phyloP scores from a whole-genome alignment of 1,284 basidiomycete genomes.

The Microbotryum scabiosae region DNA sequence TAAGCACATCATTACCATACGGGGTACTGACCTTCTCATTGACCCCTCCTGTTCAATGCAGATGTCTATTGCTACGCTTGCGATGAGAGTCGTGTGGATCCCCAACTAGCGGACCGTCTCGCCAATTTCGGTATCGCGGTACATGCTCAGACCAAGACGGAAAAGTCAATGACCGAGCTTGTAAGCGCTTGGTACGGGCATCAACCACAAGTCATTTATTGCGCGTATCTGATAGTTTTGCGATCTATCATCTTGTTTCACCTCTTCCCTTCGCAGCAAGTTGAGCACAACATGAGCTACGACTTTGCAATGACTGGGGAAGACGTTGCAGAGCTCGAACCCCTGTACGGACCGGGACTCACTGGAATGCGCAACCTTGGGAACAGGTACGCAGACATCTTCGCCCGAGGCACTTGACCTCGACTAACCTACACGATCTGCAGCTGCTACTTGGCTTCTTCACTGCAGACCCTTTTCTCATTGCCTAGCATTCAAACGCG shows the following conservation, averaged over 20 bases:
- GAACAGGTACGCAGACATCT: conserved; percentile 56
- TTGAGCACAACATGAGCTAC: conserved; percentile 91
- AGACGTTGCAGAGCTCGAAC: conserved; percentile 77
- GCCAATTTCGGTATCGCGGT: conserved; percentile 81
- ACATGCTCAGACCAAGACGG: conserved; percentile 75
- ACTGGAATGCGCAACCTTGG: conserved; percentile 90
- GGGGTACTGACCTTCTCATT: background rate
- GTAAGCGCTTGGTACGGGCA: conserved; percentile 41
- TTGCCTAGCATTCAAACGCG: conserved; percentile 66
- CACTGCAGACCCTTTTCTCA: conserved; percentile 78
- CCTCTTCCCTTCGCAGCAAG: conserved; percentile 54
- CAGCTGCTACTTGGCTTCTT: conserved; percentile 95
- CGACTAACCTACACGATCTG: background rate
- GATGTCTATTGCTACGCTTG: conserved; percentile 94
- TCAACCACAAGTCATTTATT: conserved; percentile 28
- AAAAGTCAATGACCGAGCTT: conserved; percentile 94
- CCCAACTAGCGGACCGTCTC: conserved; percentile 66
- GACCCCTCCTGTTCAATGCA: conserved; percentile 34
- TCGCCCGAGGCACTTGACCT: too few species aligned
- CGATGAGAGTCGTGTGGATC: conserved; percentile 77
- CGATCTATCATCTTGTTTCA: background rate
- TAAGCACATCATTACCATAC: background rate
- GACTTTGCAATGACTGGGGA: conserved; percentile 92
- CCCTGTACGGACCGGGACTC: conserved; percentile 76
- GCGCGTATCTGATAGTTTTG: background rate